Base-by-base conservation (phyloP, 129 eudicot genomes). In the Chrysanthemum makinoi region DNA sequence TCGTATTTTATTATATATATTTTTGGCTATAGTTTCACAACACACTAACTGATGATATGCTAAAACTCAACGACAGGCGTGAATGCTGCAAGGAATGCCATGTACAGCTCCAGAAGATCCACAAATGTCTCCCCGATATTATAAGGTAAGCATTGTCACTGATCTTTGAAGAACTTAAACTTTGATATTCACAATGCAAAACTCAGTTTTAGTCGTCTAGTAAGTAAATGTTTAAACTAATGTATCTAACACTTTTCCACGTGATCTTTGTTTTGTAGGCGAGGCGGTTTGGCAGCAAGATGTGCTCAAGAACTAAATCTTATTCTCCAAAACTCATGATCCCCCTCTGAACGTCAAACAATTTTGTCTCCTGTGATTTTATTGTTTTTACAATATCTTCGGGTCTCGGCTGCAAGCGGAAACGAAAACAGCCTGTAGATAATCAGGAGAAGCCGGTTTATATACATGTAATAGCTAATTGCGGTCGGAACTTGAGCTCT, bases 221-320 rank as follows among this genome's bases (percentile, higher is more conserved):
- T 39, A n/a, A n/a, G n/a, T 19, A 58, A 20, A 58, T 20, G 63
- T 14, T 48, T 19, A 49, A 72, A 51, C 59, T 44, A 24, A 62
- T 61, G 73, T 19, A 28, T 66, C 57, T 39, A 69, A 62, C 52
- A 24, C 35, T 35, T n/a, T 62, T 54, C 8, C 11, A 18, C 9
- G 4, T 68, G 16, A 66, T 48, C 18, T 13, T 54, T 44, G 26
- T 55, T 46, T 30, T 80, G 73, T 65, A 95, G 99, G 88, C 88
- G 97, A 69, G 99, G 97, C 5, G 97, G 99, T 66, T 70, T 80
- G 71, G 73, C 85, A 5, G 95, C 91, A 68, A 88, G 86, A 84
- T 86, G 80, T 75, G 97, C 96, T 22, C 86, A 74, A 74, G 89
- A 95, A 84, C 87, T 90, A 62, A 90, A 80, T 53, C 14, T 86